Evolutionary conservation across 2,329 filamentous ascomycete genomes (phyloP).

Genomic region (Sporothrix humicola): DNA sequence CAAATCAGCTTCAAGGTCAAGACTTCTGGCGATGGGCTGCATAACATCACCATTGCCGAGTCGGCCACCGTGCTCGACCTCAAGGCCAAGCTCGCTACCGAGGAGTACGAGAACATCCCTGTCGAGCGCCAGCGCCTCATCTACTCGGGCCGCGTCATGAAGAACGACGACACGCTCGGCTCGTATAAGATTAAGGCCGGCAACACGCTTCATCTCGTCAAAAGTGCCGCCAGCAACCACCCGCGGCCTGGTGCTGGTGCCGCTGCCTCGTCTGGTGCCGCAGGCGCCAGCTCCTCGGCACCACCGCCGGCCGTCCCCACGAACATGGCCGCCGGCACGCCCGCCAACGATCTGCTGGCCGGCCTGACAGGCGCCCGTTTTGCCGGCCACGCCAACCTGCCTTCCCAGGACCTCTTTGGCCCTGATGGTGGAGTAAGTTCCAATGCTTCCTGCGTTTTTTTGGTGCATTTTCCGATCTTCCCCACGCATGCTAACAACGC

Average conservation of each 20-base stretch:
- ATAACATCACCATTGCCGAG: constrained; percentile 78
- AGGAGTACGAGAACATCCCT: constrained; percentile 85
- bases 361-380: constrained; percentile 91
- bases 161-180: constrained; percentile 84
- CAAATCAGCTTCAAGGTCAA: constrained; percentile 97
- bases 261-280: neutral
- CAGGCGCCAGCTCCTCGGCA: constrained; percentile 49
- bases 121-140: constrained; percentile 91
- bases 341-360: constrained; percentile 84
- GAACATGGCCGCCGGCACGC: constrained; percentile 79
- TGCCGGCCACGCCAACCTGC: constrained; percentile 88
- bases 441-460: neutral
- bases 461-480: no score
- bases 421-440: constrained; percentile 87
- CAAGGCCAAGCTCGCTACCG: constrained; percentile 82
- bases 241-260: constrained; percentile 46
- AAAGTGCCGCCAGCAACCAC: constrained; percentile 88
- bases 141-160: constrained; percentile 95
- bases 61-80: constrained; percentile 81
- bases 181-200: constrained; percentile 95
- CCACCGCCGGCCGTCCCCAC: constrained; percentile 68
- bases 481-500: constrained; percentile 40
- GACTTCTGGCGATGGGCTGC: constrained; percentile 81
- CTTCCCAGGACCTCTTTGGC: constrained; percentile 86
- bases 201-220: constrained; percentile 95